A percentile compares a stretch with the other conserved stretches of the same genome.
Evolutionary conservation across 1,139 yeast species (phyloP).

Genomic region (Hemisphaericaspora xylanilytica): DNA sequence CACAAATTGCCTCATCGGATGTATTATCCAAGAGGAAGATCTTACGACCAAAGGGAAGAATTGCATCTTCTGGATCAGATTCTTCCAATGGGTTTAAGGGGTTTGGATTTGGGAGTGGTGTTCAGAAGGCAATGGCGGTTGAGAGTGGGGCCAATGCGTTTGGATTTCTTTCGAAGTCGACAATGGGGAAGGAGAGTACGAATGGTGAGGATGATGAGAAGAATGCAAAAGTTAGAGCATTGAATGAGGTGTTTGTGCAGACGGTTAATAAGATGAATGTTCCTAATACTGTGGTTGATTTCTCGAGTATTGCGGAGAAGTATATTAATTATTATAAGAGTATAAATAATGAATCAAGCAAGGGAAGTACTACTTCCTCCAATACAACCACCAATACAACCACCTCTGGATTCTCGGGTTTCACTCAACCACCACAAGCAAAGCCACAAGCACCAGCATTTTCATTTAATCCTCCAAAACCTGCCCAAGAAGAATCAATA

Average conservation of each 20-base stretch:
- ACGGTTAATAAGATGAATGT: slow-evolving; percentile 44
- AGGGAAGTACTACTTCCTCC: neutral
- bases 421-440: neutral
- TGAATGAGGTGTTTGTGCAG: slow-evolving; percentile 62
- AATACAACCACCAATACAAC: neutral
- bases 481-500: neutral
- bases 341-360: slow-evolving; percentile 25
- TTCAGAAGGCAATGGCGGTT: too few species aligned
- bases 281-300: slow-evolving; percentile 54
- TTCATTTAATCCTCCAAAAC: neutral
- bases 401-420: neutral
- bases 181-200: too few species aligned
- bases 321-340: slow-evolving; percentile 56
- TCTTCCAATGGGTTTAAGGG: slow-evolving; percentile 13
- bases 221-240: too few species aligned
- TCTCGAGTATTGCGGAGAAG: slow-evolving; percentile 55
- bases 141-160: slow-evolving; percentile 3
- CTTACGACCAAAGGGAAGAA: slow-evolving; percentile 51
- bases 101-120: slow-evolving; percentile 2
- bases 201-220: too few species aligned
- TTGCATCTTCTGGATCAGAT: slow-evolving; percentile 5
- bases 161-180: slow-evolving; percentile 2
- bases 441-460: neutral
- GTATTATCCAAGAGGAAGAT: slow-evolving; percentile 69
- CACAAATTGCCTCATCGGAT: slow-evolving; percentile 53